Base-by-base conservation (phyloP, 768 basidiomycete genomes). In the Cantharellus anzutake region DNA sequence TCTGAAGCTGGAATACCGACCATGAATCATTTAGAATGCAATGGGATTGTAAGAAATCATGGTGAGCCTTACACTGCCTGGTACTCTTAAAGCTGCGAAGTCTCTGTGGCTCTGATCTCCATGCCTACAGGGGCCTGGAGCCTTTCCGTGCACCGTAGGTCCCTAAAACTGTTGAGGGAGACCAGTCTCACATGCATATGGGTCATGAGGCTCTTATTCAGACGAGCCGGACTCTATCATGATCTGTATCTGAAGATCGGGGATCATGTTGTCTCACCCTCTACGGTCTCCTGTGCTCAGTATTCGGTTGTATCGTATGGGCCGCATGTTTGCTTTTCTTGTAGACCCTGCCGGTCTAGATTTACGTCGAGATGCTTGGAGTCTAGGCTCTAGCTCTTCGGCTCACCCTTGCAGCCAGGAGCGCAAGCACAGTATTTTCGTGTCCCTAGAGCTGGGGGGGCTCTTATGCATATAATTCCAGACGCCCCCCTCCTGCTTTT, bases 341-440 rank as follows among this genome's bases (percentile, higher is more conserved):
- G 16, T 58, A 89, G 86, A 56, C 78, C 79, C 55, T 88, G 84
- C 65, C 79, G 81, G 2, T 65, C 83, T 34, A 86, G 86, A 16
- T 85, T 81, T 67, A 86, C 83, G 4, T 80, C 75, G 42, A 76
- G 86, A 56, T 86, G 86, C 67, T 71, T 78, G 0, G 69, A 78
- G 29, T 48, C 44, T 29, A 48, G 68, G 38, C 72, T 86, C 5
- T 84, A 68, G 38, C 72, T 86, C 5, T 84, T 88, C 65, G 86
- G 86, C 57, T 78, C 79, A 20, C 78, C 83, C 1, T 65, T 69
- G 20, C 76, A 84, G 2, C 80, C 80, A 3, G 84, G 85, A 5
- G 84, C 81, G 0, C 87, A 88, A 71, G 85, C 86, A 0, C 86
- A 87, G 67, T 88, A 80, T 67, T 74, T 85, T 3, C 80, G 85